Conservation (phyloP, 306 rosid species). For the Rosa multiflora region DNA sequence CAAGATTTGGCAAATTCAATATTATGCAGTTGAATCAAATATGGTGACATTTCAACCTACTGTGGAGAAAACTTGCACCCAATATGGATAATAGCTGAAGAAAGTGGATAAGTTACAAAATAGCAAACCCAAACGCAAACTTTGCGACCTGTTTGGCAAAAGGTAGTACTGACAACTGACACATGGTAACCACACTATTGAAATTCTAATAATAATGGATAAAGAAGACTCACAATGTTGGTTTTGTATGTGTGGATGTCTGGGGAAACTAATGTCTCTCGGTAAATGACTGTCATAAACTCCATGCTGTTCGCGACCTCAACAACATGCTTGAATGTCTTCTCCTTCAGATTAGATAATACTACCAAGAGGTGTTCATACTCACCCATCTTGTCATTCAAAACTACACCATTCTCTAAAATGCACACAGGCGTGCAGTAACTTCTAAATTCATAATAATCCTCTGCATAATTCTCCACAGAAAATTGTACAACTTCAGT, state of each 20-base stretch:
- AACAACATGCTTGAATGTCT: background rate
- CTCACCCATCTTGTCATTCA: background rate
- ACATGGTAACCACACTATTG: background rate
- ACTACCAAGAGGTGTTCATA: background rate
- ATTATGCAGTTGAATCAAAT: background rate
- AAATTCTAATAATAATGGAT: background rate
- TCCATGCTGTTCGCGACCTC: background rate
- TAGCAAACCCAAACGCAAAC: too few species aligned
- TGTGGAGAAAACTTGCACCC: background rate
- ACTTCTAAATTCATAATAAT: background rate
- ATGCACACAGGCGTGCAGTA: background rate
- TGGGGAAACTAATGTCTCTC: background rate
- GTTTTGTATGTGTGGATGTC: background rate
- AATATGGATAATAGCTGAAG: background rate
- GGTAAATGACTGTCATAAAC: background rate
- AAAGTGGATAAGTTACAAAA: background rate
- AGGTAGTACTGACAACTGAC: too few species aligned
- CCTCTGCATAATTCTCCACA: background rate
- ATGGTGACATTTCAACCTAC: too few species aligned
- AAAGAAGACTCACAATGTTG: background rate
- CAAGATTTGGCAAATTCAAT: background rate
- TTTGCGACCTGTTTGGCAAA: background rate
- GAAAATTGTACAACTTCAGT: background rate
- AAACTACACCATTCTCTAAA: conserved; percentile 7
- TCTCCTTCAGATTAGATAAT: background rate